Conservation (phyloP, 2,329 filamentous ascomycete genomes). For the Rhinocladiella similis region DNA sequence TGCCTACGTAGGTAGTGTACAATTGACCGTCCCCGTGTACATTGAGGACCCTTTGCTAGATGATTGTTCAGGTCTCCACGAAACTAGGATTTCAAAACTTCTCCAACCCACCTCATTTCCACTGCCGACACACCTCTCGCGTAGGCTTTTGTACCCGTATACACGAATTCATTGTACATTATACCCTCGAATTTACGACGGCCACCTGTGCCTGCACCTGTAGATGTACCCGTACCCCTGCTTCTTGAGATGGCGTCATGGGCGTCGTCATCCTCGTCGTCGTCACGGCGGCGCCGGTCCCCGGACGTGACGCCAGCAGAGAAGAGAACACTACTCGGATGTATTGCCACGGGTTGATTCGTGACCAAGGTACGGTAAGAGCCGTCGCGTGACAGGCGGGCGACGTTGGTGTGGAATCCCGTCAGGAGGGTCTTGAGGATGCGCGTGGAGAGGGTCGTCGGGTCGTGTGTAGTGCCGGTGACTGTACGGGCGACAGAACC, state of each 20-base stretch:
- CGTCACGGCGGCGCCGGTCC: background rate
- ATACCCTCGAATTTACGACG: constrained; percentile 46
- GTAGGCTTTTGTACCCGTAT: constrained; percentile 62
- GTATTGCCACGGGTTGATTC: constrained; percentile 63
- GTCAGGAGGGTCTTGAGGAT: constrained; percentile 60
- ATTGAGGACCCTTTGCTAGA: too few relatives aligned
- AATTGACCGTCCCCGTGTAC: too few relatives aligned
- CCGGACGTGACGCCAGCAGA: too few relatives aligned
- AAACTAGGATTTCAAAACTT: constrained; percentile 29
- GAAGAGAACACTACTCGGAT: constrained; percentile 37
- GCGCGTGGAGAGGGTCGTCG: constrained; percentile 43
- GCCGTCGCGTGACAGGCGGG: constrained; percentile 33
- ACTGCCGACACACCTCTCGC: constrained; percentile 63
- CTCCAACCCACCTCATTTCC: constrained; percentile 62
- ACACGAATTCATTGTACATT: constrained; percentile 66
- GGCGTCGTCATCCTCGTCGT: background rate
- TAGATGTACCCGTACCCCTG: too few relatives aligned
- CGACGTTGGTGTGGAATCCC: constrained; percentile 62
- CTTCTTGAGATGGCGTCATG: too few relatives aligned
- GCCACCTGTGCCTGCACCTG: too few relatives aligned
- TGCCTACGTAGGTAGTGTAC: too few relatives aligned
- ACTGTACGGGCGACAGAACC: too few relatives aligned
- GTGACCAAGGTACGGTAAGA: constrained; percentile 62
- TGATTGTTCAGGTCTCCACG: too few relatives aligned
- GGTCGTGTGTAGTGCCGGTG: constrained; percentile 38